Conservation (phyloP, 176 grass and related monocot genomes). For the Oryza meyeriana region DNA sequence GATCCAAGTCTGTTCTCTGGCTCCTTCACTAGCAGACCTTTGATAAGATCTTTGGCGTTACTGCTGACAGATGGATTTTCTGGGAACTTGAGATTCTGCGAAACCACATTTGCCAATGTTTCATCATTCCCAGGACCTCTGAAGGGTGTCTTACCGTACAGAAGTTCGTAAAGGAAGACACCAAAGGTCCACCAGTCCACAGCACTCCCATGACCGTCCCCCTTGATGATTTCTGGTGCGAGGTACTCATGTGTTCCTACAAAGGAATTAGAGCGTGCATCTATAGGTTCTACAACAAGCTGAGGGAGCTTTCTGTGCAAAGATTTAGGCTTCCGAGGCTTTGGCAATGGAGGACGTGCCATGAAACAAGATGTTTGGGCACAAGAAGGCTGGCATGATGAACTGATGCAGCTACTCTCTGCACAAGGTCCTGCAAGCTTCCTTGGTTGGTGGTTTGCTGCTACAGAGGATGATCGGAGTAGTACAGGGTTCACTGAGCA, state of each 20-base stretch:
- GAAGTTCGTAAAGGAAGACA: constrained; percentile 66
- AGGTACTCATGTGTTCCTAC: constrained; percentile 75
- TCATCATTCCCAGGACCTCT: constrained; percentile 71
- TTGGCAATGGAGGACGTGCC: constrained; percentile 48
- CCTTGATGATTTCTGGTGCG: constrained; percentile 77
- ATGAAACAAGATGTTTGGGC: constrained; percentile 68
- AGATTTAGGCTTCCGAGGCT: constrained; percentile 49
- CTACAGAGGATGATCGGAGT: constrained; percentile 52
- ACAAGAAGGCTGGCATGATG: constrained; percentile 68
- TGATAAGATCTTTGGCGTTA: constrained; percentile 59
- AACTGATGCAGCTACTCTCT: constrained; percentile 64
- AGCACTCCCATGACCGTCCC: constrained; percentile 78
- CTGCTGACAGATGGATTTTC: constrained; percentile 56
- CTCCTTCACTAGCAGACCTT: constrained; percentile 65
- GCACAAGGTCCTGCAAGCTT: constrained; percentile 61
- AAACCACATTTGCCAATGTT: constrained; percentile 67
- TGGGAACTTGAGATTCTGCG: constrained; percentile 59
- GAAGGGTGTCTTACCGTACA: constrained; percentile 75
- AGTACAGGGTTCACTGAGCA: constrained; percentile 63
- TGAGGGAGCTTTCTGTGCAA: constrained; percentile 54
- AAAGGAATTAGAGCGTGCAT: constrained; percentile 74
- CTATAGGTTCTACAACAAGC: constrained; percentile 63
- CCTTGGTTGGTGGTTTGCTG: constrained; percentile 42
- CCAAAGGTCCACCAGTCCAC: constrained; percentile 82
- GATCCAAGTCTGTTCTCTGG: constrained; percentile 67